Evolutionary conservation across 345 rosid genomes (phyloP), one percentile per base, ranked within the genome.

Genomic region (Hypericum perforatum): DNA sequence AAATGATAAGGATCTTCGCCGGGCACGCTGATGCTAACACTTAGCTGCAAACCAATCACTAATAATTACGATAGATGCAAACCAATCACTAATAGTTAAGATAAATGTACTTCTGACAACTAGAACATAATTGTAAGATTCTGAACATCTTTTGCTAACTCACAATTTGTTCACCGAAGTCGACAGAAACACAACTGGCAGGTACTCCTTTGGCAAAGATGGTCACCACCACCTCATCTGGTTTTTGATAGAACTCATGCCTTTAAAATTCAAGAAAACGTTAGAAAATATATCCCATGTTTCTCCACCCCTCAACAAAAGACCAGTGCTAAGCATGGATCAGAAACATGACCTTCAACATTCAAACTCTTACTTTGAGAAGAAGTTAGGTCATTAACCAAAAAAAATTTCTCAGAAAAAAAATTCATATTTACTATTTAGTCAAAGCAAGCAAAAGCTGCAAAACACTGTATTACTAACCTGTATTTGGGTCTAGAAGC

Each of bases 141-240:
- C 32, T 22, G 4, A 4, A 22, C 2, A 22, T 22, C 32, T n/a
- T n/a, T 22, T 4, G 4, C 32, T 1, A 51, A 41, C 83, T 63
- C 69, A 86, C 98, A 41, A 84, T 85, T 53, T 92, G 98, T 74
- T 85, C 97, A 14, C 97, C 97, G 65, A 77, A 88, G 55, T 82
- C 89, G 16, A 85, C 70, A 7, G 61, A 36, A 41, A 88, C 87
- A 66, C 61, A 63, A 29, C 77, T 57, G 7, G 74, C 73, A 5
- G 74, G 85, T 61, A 92, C 53, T 62, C 95, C 86, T 75, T 83
- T 85, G 1, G 94, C 98, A 61, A 92, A 85, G 43, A 88, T 58
- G n/a, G 91, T 88, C 44, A 92, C 77, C 52, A 92, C 94, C 52
- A 85, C 91, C 70, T 83, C 94, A 48, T 85, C 91, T 37, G 89